phyloP scores from a whole-genome alignment of 805 yeast genomes.

The Saturnispora ahearnii region DNA sequence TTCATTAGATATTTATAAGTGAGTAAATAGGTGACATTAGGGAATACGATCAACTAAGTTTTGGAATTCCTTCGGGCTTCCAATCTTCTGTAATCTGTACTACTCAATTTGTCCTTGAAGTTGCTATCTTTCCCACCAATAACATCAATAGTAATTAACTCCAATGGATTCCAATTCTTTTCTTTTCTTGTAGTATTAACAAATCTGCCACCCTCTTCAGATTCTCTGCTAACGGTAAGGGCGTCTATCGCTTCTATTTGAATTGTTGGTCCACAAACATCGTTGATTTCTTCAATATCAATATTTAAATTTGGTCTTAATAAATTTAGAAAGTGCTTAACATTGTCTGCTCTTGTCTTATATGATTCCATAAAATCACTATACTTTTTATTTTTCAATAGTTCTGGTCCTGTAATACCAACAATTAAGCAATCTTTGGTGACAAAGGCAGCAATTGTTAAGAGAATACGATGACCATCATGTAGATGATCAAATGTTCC shows the following conservation, averaged over 20 bases:
- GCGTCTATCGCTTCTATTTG: conserved; percentile 64
- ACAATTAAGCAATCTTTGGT: conserved; percentile 50
- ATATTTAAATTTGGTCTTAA: conserved; percentile 39
- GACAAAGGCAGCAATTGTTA: conserved; percentile 62
- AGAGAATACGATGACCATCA: conserved; percentile 84
- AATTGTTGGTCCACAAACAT: conserved; percentile 93
- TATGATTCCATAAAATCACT: conserved; percentile 55
- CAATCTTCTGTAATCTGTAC: conserved; percentile 61
- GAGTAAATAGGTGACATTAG: neutral
- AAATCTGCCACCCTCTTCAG: conserved; percentile 60
- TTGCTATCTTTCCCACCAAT: conserved; percentile 45
- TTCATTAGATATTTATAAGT: neutral
- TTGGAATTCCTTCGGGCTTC: conserved; percentile 20
- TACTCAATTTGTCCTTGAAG: conserved; percentile 71
- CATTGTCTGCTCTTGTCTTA: conserved; percentile 39
- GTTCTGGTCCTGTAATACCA: conserved; percentile 73
- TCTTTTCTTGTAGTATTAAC: conserved; percentile 59
- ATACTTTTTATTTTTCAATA: conserved; percentile 68
- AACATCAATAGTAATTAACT: conserved; percentile 48
- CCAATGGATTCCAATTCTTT: conserved; percentile 44
- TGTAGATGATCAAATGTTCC: conserved; percentile 97
- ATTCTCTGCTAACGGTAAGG: conserved; percentile 73
- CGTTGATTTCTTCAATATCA: conserved; percentile 58
- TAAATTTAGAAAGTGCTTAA: conserved; percentile 39
- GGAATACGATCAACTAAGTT: neutral